Evolutionary conservation across 805 yeast species (phyloP), one percentile per base, ranked within the genome.

Genomic region (Candida namnaoensis): DNA sequence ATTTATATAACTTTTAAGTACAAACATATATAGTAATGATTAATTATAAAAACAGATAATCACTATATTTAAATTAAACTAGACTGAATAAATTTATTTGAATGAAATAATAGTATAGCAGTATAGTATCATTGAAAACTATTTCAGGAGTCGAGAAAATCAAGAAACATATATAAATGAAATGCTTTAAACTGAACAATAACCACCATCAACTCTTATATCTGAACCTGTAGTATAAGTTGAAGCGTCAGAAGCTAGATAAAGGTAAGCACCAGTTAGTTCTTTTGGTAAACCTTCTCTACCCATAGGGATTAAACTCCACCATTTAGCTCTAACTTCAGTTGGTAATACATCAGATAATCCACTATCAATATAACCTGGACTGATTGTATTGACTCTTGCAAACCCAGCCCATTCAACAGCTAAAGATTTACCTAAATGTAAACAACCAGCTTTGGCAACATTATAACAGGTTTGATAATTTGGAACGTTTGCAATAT

Each of bases 341-440:
- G 56, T 51, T 32, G 76, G 72, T 7, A 72, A 57, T 39, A 65
- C 66, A 48, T 66, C 70, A 7, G 79, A 69, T 47, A 86, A 70
- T 47, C 81, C 87, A 8, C 95, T 83, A 44, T 72, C 74, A 46
- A 85, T 82, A 67, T 87, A 86, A n/a, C 95, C 95, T 23, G 95
- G 95, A 13, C 88, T 79, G 28, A 86, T 74, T 27, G 85, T 69
- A 67, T 86, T 86, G 44, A 81, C 91, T 50, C 95, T 74, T n/a
- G 91, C 95, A 54, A 82, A 83, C 1, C 80, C 76, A n/a, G 88
- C 78, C 90, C 88, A 85, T 64, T 85, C 95, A 37, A 85, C 76
- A n/a, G 93, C 88, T 50, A 85, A 67, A 3, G 90, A 82, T 57
- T 69, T 78, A 35, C 80, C 74, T 53, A 84, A 69, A 55, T 85